Conservation (phyloP, 208 protist species). For the Acanthamoeba lenticulata region DNA sequence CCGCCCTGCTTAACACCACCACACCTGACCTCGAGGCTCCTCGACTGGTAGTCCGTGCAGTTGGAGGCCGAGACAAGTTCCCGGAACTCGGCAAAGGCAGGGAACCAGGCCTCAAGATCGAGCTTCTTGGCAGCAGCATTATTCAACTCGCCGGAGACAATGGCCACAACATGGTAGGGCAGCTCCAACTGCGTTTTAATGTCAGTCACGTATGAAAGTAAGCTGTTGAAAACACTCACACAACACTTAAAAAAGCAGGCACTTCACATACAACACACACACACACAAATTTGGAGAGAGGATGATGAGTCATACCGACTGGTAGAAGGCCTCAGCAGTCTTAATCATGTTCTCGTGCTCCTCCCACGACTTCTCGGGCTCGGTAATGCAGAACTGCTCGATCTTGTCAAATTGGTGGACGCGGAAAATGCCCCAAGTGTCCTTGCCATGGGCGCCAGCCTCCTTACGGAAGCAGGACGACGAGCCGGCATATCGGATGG, state of each 20-base stretch:
- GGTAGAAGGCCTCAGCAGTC: slow-evolving; percentile 90
- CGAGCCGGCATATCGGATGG: slow-evolving; percentile 94
- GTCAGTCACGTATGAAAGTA: background rate
- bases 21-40: slow-evolving; percentile 88
- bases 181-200: slow-evolving; percentile 80
- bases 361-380: slow-evolving; percentile 89
- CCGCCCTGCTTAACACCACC: slow-evolving; percentile 75
- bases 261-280: too few species aligned
- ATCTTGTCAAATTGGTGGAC: slow-evolving; percentile 94
- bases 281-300: slow-evolving; percentile 78
- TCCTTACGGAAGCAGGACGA: slow-evolving; percentile 99
- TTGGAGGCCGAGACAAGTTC: slow-evolving; percentile 99
- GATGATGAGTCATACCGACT: slow-evolving; percentile 75
- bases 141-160: slow-evolving; percentile 97
- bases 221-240: background rate
- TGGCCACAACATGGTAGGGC: slow-evolving; percentile 92
- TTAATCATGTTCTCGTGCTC: slow-evolving; percentile 91
- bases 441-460: slow-evolving; percentile 90
- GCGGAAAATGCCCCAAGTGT: slow-evolving; percentile 93
- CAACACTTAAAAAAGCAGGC: too few species aligned
- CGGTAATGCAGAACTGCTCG: slow-evolving; percentile 91
- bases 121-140: slow-evolving; percentile 99
- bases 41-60: slow-evolving; percentile 99
- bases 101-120: slow-evolving; percentile 99
- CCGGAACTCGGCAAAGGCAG: slow-evolving; percentile 94